Evolutionary conservation across 164 flowering plant species (phyloP).

Genomic region (Vitis riparia): DNA sequence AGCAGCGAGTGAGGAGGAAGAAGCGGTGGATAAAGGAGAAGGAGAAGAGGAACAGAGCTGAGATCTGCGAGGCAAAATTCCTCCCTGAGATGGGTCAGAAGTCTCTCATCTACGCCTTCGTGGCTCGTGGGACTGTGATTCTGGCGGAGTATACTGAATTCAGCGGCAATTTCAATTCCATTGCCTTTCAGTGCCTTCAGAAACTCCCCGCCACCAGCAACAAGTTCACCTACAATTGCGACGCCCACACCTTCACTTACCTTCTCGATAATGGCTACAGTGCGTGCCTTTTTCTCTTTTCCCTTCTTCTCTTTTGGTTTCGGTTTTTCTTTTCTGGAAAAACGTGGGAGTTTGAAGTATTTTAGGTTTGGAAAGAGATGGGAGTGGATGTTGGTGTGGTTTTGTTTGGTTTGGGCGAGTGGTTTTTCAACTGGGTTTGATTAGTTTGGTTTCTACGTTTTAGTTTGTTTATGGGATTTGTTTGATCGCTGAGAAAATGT

Average conservation of each 20-base stretch:
- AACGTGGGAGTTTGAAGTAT: background rate
- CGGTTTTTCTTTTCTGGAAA: background rate
- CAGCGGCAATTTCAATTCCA: constrained; percentile 29
- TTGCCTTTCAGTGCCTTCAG: constrained; percentile 33
- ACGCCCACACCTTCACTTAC: constrained; percentile 32
- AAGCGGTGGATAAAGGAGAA: too few relatives aligned
- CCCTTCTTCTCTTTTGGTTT: background rate
- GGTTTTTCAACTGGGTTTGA: too few relatives aligned
- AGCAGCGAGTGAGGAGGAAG: too few relatives aligned
- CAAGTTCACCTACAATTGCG: constrained; percentile 37
- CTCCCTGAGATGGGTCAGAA: constrained; percentile 19
- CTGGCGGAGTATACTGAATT: constrained; percentile 32
- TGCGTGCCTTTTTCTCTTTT: background rate
- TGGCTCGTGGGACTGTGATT: constrained; percentile 28
- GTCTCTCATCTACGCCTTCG: constrained; percentile 33
- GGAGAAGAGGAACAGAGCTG: too few relatives aligned
- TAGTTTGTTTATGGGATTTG: too few relatives aligned
- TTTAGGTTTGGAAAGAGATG: too few relatives aligned
- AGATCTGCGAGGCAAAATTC: too few relatives aligned
- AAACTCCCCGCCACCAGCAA: constrained; percentile 32
- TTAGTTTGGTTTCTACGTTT: too few relatives aligned
- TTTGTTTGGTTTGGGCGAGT: too few relatives aligned
- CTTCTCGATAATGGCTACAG: constrained; percentile 34
- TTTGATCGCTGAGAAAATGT: too few relatives aligned
- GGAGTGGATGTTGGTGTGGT: too few relatives aligned